phyloP scores from a whole-genome alignment of 257 asterid species.

The Ilex asprella region DNA sequence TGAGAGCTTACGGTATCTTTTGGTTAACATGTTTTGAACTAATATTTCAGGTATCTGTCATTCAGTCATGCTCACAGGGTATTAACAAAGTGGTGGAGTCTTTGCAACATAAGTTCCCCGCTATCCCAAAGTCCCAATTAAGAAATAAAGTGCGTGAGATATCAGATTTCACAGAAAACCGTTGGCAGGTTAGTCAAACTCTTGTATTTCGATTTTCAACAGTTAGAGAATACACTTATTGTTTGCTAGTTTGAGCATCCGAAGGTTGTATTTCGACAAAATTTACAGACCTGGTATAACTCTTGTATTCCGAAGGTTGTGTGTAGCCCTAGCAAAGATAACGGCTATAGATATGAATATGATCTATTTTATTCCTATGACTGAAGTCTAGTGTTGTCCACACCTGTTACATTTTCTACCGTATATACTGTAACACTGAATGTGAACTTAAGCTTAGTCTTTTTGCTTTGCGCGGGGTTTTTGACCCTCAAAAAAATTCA shows the following conservation, averaged over 20 bases:
- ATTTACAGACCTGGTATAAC: no score
- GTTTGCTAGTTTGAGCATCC: background rate
- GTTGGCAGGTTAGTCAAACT: conserved; percentile 68
- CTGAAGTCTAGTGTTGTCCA: no score
- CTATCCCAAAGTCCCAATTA: conserved; percentile 50
- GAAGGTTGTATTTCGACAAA: background rate
- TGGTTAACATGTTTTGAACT: background rate
- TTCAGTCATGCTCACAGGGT: conserved; percentile 53
- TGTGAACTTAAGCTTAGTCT: no score
- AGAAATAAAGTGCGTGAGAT: conserved; percentile 78
- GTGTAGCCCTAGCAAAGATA: background rate
- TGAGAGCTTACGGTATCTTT: background rate
- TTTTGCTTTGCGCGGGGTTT: no score
- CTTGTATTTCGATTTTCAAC: background rate
- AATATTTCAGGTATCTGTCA: conserved; percentile 44
- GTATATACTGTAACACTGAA: no score
- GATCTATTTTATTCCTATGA: no score
- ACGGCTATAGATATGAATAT: no score
- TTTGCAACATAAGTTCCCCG: conserved; percentile 54
- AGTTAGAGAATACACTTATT: background rate
- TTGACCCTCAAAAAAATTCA: no score
- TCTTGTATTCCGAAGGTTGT: no score
- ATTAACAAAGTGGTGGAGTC: conserved; percentile 50
- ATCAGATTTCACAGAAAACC: conserved; percentile 58
- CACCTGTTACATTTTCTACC: no score